Conservation (phyloP, 2,329 filamentous ascomycete genomes). For the Fusarium graminum region DNA sequence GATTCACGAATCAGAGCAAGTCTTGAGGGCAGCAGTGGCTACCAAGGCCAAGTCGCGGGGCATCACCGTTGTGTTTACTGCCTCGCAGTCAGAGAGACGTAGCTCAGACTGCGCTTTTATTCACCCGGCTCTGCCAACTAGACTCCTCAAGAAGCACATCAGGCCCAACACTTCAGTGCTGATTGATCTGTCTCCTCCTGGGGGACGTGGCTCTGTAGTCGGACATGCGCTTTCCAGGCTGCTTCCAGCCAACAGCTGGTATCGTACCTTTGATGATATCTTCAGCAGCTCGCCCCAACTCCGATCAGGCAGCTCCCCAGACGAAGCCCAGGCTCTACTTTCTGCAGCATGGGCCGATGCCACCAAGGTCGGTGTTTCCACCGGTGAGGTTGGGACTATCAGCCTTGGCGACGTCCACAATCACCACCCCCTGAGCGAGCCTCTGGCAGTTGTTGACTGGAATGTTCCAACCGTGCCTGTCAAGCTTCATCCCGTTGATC, state of each 20-base stretch:
- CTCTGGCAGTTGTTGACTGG: background rate
- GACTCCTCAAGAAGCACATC: background rate
- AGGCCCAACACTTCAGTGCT: background rate
- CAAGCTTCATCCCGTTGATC: background rate
- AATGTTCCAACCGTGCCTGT: accelerated
- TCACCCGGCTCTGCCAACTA: background rate
- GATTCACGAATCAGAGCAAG: background rate
- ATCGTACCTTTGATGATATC: background rate
- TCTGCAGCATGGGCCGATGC: background rate
- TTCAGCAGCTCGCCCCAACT: background rate
- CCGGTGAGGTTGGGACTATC: background rate
- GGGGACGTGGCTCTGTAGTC: background rate
- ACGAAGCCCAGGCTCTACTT: background rate
- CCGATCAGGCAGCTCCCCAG: background rate
- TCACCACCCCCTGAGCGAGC: background rate
- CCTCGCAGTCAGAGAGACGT: background rate
- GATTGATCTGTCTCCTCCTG: background rate
- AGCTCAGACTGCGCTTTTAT: background rate
- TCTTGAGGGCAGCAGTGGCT: background rate
- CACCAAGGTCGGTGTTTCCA: background rate
- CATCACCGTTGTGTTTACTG: background rate
- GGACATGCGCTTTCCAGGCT: background rate
- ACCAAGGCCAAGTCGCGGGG: background rate
- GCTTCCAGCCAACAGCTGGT: background rate
- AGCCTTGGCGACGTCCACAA: background rate